phyloP scores from a whole-genome alignment of 805 yeast species.

The Zygotorulaspora danielsina region DNA sequence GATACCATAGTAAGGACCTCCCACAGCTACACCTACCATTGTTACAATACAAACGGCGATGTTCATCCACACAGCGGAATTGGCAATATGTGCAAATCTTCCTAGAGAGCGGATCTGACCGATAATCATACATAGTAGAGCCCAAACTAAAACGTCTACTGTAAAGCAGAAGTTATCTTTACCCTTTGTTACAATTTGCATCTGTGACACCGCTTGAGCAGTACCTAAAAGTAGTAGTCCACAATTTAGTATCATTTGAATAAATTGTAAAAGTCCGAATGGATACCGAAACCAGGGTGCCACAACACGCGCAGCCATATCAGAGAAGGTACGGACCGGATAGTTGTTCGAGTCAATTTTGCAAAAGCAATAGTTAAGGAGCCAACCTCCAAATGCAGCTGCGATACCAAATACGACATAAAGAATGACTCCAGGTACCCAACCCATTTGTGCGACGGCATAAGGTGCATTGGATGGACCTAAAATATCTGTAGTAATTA shows the following conservation, averaged over 20 bases:
- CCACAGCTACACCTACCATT: slow-evolving; percentile 40
- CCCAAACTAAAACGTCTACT: slow-evolving; percentile 42
- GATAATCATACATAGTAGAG: slow-evolving; percentile 41
- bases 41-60: slow-evolving; percentile 42
- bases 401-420: slow-evolving; percentile 40
- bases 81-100: slow-evolving; percentile 41
- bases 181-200: slow-evolving; percentile 23
- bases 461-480: slow-evolving; percentile 48
- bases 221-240: slow-evolving; percentile 41
- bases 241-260: slow-evolving; percentile 43
- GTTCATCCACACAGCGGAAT: slow-evolving; percentile 46
- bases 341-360: slow-evolving; percentile 41
- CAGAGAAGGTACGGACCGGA: slow-evolving; percentile 43
- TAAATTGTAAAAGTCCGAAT: slow-evolving; percentile 34
- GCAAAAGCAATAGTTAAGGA: slow-evolving; percentile 38
- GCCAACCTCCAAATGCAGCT: slow-evolving; percentile 42
- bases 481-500: slow-evolving; percentile 46
- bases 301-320: slow-evolving; percentile 39
- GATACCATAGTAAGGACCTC: slow-evolving; percentile 37
- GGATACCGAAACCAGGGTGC: slow-evolving; percentile 25
- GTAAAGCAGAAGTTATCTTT: slow-evolving; percentile 39
- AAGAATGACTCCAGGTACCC: slow-evolving; percentile 43
- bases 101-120: slow-evolving; percentile 42
- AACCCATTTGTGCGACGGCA: slow-evolving; percentile 43
- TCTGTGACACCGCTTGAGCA: slow-evolving; percentile 43